phyloP scores from a whole-genome alignment of 1,284 basidiomycete genomes.

The Puccinia horiana region DNA sequence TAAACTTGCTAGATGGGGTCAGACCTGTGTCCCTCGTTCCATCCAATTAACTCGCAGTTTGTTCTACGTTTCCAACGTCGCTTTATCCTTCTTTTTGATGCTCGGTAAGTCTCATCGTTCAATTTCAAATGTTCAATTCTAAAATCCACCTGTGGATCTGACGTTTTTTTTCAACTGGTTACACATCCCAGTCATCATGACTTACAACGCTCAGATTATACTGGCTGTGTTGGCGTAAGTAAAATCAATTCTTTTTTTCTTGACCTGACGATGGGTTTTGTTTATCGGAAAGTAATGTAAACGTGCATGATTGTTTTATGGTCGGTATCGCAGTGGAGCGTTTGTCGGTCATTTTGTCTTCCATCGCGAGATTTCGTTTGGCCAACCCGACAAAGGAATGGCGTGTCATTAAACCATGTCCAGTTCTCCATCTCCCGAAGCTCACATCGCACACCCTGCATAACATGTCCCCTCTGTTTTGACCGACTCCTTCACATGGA shows the following conservation, averaged over 20 bases:
- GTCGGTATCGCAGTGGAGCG: slow-evolving; percentile 50
- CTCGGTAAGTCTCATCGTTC: slow-evolving; percentile 9
- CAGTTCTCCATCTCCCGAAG: background rate
- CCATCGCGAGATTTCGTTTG: slow-evolving; percentile 49
- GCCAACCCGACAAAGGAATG: slow-evolving; percentile 51
- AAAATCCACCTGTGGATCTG: background rate
- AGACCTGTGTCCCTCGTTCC: slow-evolving; percentile 24
- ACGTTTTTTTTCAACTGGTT: background rate
- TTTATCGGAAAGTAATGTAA: background rate
- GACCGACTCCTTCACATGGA: background rate
- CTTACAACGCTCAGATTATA: slow-evolving; percentile 53
- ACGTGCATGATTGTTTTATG: background rate
- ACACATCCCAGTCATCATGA: slow-evolving; percentile 19
- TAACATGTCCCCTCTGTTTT: background rate
- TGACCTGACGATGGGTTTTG: background rate
- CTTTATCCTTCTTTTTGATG: slow-evolving; percentile 48
- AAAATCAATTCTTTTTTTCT: background rate
- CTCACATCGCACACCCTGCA: background rate
- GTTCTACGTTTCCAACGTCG: slow-evolving; percentile 41
- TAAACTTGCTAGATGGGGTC: slow-evolving; percentile 17
- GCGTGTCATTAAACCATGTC: slow-evolving; percentile 51
- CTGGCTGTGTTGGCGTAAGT: slow-evolving; percentile 51
- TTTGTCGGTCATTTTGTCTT: slow-evolving; percentile 54
- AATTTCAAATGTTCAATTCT: background rate
- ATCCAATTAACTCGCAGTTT: slow-evolving; percentile 39